Evolutionary conservation across 2,329 filamentous ascomycete genomes (phyloP), one percentile per base, ranked within the genome.

Genomic region (Coleophoma cylindrospora): DNA sequence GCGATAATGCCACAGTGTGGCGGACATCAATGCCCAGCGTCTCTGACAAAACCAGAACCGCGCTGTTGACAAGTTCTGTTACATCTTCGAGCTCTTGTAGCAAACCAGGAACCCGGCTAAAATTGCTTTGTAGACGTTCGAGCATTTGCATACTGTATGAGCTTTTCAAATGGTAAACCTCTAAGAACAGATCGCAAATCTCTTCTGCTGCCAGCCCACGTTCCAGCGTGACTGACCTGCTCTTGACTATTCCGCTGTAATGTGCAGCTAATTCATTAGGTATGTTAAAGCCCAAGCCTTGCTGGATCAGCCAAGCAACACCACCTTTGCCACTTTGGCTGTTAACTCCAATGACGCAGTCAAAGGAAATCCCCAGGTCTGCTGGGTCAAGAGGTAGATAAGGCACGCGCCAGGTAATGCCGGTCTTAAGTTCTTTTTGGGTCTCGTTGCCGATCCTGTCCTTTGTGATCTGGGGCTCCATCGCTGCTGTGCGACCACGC

Each of bases 311-410:
- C 87, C 88, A 96, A 46, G 91, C 90, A 52, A 89, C 84, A 58
- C 91, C 91, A 51, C 91, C 91, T 74, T 96, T 96, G 58, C 91
- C 91, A 58, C 83, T 88, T 68, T 96, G 91, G 15, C 87, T 92
- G 76, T 96, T 96, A 79, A 96, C 90, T 52, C 91, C 87, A 66
- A 96, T 96, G 65, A 96, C 86, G 54, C 91, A 91, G 71, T 96
- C 90, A 79, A 96, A 96, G 14, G 84, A 95, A 50, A 90, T 83
- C 50, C 91, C 91, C 54, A 96, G 95, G 61, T 96, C 91, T 64
- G 87, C 79, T 2, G 91, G 91, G 63, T 96, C 91, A 61, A 96
- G 78, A 6, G 91, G 91, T 38, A 96, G 83, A 66, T 96, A 96
- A 0, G 91, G 91, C 41, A 96, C 78, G 59, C 86, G 73, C 91